Evolutionary conservation across 345 rosid genomes (phyloP), one percentile per base, ranked within the genome.

Genomic region (Salix purpurea): DNA sequence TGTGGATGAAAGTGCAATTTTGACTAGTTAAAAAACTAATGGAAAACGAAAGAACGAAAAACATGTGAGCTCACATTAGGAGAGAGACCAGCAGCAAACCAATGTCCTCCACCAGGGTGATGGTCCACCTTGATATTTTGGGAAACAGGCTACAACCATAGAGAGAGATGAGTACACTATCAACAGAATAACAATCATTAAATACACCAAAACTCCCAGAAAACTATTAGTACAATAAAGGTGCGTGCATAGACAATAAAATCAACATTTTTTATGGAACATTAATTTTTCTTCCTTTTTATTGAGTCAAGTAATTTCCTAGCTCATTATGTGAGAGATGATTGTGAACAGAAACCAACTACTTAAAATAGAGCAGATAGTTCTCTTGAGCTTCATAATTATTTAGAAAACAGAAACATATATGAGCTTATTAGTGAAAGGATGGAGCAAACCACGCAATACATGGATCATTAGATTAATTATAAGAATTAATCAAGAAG

Each of bases 31-130:
- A 58, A 68, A 82, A 79, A 74, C 34, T 72, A 72, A 50, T 71
- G 46, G 60, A 44, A 24, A 72, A 30, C 30, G 8, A 46, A 52
- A 52, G 21, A 65, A 78, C 40, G n/a, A n/a, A 56, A 30, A 77
- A 67, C 67, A 46, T 77, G 70, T 54, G 78, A 74, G 70, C 92
- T 90, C 85, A 96, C 99, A 83, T 91, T 88, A 71, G 99, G 99
- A 83, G 99, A 96, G 79, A 96, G 96, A 76, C 99, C 99, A 83
- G 99, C 98, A 77, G 99, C 97, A 87, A 93, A 92, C 99, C 99
- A 96, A 85, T 96, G 98, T 83, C 99, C 99, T 71, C 97, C 97
- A 72, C 97, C 98, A 66, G 97, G 98, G 80, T 93, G 97, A 93
- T 96, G 99, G 72, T 93, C 94, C 82, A 96, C 97, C 87, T 90